Evolutionary conservation across 129 eudicot genomes (phyloP), one percentile per base, ranked within the genome.

Genomic region (Smallanthus sonchifolius): DNA sequence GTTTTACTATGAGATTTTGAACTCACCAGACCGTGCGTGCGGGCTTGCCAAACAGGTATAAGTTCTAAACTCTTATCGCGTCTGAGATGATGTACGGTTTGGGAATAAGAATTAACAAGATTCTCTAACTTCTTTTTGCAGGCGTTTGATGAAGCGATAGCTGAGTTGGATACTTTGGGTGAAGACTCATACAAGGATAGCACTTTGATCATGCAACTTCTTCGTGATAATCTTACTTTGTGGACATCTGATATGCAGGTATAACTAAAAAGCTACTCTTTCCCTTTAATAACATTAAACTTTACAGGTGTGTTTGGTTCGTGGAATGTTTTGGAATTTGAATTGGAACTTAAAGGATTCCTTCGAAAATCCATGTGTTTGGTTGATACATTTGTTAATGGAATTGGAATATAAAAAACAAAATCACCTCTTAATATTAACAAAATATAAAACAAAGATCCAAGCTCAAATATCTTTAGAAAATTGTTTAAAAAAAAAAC

Each of bases 1-100:
- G 65, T 87, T 87, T 73, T 87, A 87, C 83, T 87, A 87, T 30
- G 92, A 87, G 83, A 87, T 87, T 67, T 68, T 86, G 80, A 86
- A 78, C 77, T 86, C 91, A 52, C 87, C 91, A 36, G 91, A 86
- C 60, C 78, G 91, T 40, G 91, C 91, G 10, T 86, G 91, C 75
- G 84, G 65, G 55, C 91, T 86, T 51, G 91, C 91, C 54, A 86
- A 86, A 74, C 91, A 83, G 84, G 91, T 86, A 79, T 24, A 9
- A 16, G 7, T 13, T 42, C 6, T 3, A 65, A 67, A 66, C 71
- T 66, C n/a, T 66, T 10, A 20, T 40, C 19, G 1, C 28, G 14
- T 65, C 36, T 10, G 5, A 40, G 70, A 43, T 11, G 14, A 72
- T 5, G 3, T 39, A 39, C 39, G 32, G 17, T 72, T 24, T 40